Conservation (phyloP, 805 yeast genomes). For the Saturnispora silvae region DNA sequence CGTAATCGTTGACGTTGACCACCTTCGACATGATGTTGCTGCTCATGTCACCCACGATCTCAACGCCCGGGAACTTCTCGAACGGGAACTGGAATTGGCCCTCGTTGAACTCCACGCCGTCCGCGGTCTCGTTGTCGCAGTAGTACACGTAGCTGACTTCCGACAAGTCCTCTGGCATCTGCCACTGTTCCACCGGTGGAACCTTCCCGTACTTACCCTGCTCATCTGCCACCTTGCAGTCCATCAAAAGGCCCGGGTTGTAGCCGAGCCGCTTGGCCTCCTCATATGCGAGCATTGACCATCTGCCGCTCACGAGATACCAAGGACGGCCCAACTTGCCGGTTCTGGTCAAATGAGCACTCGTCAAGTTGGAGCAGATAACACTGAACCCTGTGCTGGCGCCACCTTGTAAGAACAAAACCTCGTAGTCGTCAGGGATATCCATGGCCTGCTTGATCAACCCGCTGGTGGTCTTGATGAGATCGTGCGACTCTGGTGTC, state of each 20-base stretch:
- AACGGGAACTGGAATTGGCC: no score
- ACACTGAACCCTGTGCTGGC: constrained; percentile 95
- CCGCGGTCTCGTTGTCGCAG: constrained; percentile 96
- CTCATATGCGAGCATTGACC: constrained; percentile 83
- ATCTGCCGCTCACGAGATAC: constrained; percentile 82
- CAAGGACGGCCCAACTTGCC: constrained; percentile 75
- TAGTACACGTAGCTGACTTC: constrained; percentile 77
- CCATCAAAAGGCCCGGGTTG: constrained; percentile 57
- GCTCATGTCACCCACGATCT: constrained; percentile 89
- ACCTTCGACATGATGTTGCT: constrained; percentile 79
- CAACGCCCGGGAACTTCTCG: constrained; percentile 54
- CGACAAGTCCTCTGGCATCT: constrained; percentile 40
- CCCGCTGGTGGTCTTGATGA: constrained; percentile 67
- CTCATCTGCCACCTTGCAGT: constrained; percentile 47
- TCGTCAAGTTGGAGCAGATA: constrained; percentile 69
- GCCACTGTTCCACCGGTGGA: constrained; percentile 62
- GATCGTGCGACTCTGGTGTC: constrained; percentile 66
- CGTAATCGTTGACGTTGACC: constrained; percentile 75
- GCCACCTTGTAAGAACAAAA: constrained; percentile 94
- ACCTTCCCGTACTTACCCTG: constrained; percentile 59
- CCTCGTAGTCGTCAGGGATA: constrained; percentile 89
- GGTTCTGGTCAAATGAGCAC: constrained; percentile 51
- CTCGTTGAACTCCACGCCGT: constrained; percentile 75
- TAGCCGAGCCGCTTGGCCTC: constrained; percentile 82
- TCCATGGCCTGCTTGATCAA: constrained; percentile 52